Evolutionary conservation across 352 stramenopile species (phyloP), one percentile per base, ranked within the genome.

Genomic region (Saprolegnia diclina): DNA sequence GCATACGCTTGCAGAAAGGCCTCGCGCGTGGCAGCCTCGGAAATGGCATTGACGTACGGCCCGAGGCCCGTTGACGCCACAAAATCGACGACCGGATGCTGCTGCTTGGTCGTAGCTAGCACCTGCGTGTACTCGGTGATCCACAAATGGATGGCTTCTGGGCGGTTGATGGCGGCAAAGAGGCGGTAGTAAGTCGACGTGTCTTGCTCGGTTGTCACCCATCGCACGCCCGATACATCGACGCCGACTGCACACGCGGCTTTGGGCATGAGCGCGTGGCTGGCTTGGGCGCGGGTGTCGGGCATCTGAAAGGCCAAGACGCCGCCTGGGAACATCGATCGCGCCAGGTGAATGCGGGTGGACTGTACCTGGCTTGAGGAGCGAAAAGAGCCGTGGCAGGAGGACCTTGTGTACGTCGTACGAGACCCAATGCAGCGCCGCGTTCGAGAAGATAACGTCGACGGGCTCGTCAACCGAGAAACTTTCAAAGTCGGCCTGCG

Each of bases 391-490:
- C 9, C 69, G 68, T 0, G 79, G 79, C 10, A 92, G 57, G 18
- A 91, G 73, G 11, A 48, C 45, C 38, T 70, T 56, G 65, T 92
- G 81, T 7, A 72, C 67, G 4, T 91, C 82, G 0, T 75, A 46
- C 32, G 61, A 77, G 24, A 89, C 80, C 84, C 82, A 92, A 42
- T 92, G 84, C 35, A 90, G 42, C 11, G 82, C 82, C 0, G 84
- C 81, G 53, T 92, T 92, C 16, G 82, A 85, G 68, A 78, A 92
- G 64, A 92, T 89, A 56, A 92, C 72, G 62, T 90, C 81, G 40
- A 90, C 74, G 0, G 76, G 74, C 5, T 68, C 55, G 2, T 65
- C 64, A 0, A 79, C 74, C 6, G 71, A 16, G 64, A 81, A 90
- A 0, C 55, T 79, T 48, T 89, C 84, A 56, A 92, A 90, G 64